A percentile compares a stretch with the other conserved stretches of the same genome.
phyloP scores from a whole-genome alignment of 768 basidiomycete species.

The Mycena haematopus region DNA sequence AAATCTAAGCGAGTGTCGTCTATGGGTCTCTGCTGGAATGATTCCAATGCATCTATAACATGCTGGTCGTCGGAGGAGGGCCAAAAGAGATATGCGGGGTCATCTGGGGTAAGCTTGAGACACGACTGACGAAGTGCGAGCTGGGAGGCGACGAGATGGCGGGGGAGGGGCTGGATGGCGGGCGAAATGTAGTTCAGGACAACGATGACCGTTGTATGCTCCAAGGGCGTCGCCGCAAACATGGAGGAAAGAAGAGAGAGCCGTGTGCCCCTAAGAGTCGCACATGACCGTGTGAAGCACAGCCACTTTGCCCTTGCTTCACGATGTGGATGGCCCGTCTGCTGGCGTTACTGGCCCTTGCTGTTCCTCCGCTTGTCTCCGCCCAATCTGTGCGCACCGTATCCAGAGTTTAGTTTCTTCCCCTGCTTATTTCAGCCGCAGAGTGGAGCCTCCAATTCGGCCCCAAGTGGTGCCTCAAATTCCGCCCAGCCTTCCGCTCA shows the following conservation, averaged over 20 bases:
- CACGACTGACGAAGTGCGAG: constrained; percentile 72
- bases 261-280: no score
- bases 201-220: constrained; percentile 50
- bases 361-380: constrained; percentile 13
- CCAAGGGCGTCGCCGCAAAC: constrained; percentile 29
- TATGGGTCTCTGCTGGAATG: constrained; percentile 34
- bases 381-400: constrained; percentile 23
- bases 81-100: constrained; percentile 73
- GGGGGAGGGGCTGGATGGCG: constrained; percentile 58
- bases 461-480: neutral
- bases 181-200: constrained; percentile 63
- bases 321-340: constrained; percentile 12
- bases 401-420: neutral
- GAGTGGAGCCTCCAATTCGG: neutral
- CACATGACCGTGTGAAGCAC: no score
- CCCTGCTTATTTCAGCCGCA: neutral
- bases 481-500: constrained; percentile 9
- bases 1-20: constrained; percentile 23
- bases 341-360: constrained; percentile 8
- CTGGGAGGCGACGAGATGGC: constrained; percentile 63
- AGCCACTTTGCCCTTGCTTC: neutral
- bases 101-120: constrained; percentile 57
- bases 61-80: constrained; percentile 48
- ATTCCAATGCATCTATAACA: constrained; percentile 52
- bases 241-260: neutral